Conservation (phyloP, 2,329 filamentous ascomycete species). For the Penicillium italicum region DNA sequence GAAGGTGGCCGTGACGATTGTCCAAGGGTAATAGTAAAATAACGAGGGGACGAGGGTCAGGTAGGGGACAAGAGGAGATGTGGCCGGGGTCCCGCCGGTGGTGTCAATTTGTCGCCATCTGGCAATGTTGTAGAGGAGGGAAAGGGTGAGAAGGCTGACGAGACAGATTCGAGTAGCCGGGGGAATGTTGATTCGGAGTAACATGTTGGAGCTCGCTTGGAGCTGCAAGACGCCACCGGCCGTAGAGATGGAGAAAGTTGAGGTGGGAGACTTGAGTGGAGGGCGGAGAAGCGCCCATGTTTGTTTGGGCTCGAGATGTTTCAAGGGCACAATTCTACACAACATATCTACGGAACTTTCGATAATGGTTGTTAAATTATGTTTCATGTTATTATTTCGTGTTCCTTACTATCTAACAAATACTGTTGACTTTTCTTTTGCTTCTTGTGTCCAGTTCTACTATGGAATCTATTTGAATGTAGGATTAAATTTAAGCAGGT, state of each 20-base stretch:
- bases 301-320: background rate
- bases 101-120: conserved; percentile 65
- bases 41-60: conserved; percentile 79
- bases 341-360: too few relatives aligned
- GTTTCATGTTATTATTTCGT: background rate
- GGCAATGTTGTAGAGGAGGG: conserved; percentile 69
- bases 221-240: conserved; percentile 4
- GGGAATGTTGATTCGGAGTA: conserved; percentile 83
- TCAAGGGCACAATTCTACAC: background rate
- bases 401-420: background rate
- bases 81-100: conserved; percentile 40
- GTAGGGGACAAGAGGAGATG: conserved; percentile 71
- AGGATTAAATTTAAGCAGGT: background rate
- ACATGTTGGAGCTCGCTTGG: conserved; percentile 53
- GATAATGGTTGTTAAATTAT: background rate
- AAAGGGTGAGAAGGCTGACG: conserved; percentile 69
- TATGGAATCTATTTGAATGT: background rate
- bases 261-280: conserved; percentile 5
- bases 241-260: conserved; percentile 7
- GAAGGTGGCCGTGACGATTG: conserved; percentile 76
- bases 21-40: conserved; percentile 89
- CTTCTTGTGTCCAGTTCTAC: background rate
- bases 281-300: conserved; percentile 5
- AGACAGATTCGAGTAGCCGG: conserved; percentile 83
- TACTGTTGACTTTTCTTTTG: background rate